These are phyloP conservation scores for Cucumis sativus DNA, from an alignment of 306 rosid species.

Conservation along the genomic window DNA sequence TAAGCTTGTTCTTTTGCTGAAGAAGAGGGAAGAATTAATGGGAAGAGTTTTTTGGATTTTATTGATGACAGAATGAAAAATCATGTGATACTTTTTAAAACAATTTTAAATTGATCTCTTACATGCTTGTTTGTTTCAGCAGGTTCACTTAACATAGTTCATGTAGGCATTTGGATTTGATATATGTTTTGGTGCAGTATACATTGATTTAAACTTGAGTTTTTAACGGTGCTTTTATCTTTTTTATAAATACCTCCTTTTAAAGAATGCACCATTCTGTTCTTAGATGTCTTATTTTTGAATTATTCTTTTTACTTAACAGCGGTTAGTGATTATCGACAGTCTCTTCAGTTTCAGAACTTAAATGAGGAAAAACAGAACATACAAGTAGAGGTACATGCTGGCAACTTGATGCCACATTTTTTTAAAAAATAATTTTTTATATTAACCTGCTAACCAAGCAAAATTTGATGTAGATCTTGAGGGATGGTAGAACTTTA, in stretches of 20 bases:
- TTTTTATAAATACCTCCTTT: background rate
- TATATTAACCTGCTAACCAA: slow-evolving; percentile 13
- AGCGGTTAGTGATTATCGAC: slow-evolving; percentile 93
- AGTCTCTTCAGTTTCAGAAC: slow-evolving; percentile 91
- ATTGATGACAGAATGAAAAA: background rate
- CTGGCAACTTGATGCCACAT: slow-evolving; percentile 1
- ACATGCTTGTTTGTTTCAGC: background rate
- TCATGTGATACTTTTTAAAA: background rate
- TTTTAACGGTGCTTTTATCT: background rate
- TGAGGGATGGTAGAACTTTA: slow-evolving; percentile 67
- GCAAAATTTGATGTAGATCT: slow-evolving; percentile 44
- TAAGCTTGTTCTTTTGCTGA: background rate
- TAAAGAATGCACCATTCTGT: background rate
- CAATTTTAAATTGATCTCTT: background rate
- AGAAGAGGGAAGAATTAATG: background rate
- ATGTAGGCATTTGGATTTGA: background rate
- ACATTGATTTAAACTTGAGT: background rate
- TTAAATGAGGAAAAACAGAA: slow-evolving; percentile 80
- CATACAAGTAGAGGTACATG: slow-evolving; percentile 77
- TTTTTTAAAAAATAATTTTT: background rate
- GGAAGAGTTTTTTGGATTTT: background rate
- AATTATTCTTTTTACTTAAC: slow-evolving; percentile 5
- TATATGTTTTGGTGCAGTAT: background rate
- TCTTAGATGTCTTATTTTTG: background rate
- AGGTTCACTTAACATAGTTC: background rate